Evolutionary conservation across 2,329 filamentous ascomycete species (phyloP).

Genomic region (Aspergillus clavatus): DNA sequence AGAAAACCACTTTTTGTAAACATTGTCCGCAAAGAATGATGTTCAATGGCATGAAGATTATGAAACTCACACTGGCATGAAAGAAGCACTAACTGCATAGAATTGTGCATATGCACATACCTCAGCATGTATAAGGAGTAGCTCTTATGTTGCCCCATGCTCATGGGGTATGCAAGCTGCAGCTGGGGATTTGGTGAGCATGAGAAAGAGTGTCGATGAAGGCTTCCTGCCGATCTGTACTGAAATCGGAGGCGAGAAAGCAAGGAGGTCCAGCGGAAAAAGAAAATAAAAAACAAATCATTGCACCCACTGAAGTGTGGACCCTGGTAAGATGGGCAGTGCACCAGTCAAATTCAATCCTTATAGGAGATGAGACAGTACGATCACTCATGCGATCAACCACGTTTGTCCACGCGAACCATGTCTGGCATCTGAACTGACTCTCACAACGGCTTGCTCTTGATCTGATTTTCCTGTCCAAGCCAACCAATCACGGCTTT

Average conservation of each 20-base stretch:
- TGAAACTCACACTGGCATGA: background rate
- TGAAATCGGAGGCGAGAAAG: background rate
- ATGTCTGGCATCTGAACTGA: constrained; percentile 9
- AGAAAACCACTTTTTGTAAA: no score
- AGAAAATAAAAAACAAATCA: constrained; percentile 1
- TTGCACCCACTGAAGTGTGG: background rate
- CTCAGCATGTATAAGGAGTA: background rate
- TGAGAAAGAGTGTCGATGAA: background rate
- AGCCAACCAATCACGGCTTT: background rate
- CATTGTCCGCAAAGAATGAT: no score
- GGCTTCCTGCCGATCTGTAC: constrained; percentile 2
- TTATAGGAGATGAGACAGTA: constrained; percentile 6
- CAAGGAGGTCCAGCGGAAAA: background rate
- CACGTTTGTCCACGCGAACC: constrained; percentile 15
- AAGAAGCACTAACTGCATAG: background rate
- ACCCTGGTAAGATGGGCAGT: background rate
- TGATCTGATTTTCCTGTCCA: constrained; percentile 2
- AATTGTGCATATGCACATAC: background rate
- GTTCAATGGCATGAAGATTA: background rate
- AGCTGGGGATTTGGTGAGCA: background rate
- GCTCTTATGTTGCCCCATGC: background rate
- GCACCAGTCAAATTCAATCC: background rate
- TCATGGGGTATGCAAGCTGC: no score
- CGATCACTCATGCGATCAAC: constrained; percentile 14
- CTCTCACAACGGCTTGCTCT: constrained; percentile 11